Conservation (phyloP, 495 filamentous ascomycete species). For the Chaetomidium leptoderma region DNA sequence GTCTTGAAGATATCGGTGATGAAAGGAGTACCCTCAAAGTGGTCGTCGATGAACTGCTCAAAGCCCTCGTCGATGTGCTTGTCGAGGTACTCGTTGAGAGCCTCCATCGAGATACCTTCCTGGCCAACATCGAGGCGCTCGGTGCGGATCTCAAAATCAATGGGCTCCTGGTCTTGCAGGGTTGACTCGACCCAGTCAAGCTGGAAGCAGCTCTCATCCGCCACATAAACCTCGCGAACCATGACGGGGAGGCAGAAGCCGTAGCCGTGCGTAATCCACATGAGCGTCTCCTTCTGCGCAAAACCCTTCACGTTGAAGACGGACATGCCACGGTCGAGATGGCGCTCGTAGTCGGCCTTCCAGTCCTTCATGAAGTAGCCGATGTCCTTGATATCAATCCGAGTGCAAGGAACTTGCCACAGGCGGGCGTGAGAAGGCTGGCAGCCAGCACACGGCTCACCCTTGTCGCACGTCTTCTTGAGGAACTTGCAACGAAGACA, state of each 20-base stretch:
- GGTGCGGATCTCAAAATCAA: slow-evolving; percentile 76
- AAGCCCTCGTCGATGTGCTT: slow-evolving; percentile 85
- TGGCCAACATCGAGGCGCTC: slow-evolving; percentile 79
- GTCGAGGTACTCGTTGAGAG: slow-evolving; percentile 83
- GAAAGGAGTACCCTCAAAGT: slow-evolving; percentile 91
- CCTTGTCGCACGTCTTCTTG: slow-evolving; percentile 96
- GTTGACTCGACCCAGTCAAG: slow-evolving; percentile 84
- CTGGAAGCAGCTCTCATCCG: slow-evolving; percentile 85
- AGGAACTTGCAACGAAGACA: slow-evolving; percentile 96
- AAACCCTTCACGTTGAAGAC: slow-evolving; percentile 93
- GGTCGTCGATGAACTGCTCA: slow-evolving; percentile 86
- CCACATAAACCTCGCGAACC: slow-evolving; percentile 85
- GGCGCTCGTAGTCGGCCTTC: slow-evolving; percentile 90
- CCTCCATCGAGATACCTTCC: slow-evolving; percentile 70
- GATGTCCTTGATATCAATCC: slow-evolving; percentile 96
- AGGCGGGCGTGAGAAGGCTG: slow-evolving; percentile 87
- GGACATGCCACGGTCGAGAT: slow-evolving; percentile 78
- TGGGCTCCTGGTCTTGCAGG: slow-evolving; percentile 59
- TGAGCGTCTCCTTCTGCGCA: slow-evolving; percentile 67
- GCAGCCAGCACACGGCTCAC: slow-evolving; percentile 88
- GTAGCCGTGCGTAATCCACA: slow-evolving; percentile 87
- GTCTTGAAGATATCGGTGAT: slow-evolving; percentile 92
- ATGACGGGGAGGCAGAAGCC: slow-evolving; percentile 81
- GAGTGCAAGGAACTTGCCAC: slow-evolving; percentile 93
- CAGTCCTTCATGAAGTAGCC: slow-evolving; percentile 97